Conservation (phyloP, 345 rosid species). For the Gossypium turneri region DNA sequence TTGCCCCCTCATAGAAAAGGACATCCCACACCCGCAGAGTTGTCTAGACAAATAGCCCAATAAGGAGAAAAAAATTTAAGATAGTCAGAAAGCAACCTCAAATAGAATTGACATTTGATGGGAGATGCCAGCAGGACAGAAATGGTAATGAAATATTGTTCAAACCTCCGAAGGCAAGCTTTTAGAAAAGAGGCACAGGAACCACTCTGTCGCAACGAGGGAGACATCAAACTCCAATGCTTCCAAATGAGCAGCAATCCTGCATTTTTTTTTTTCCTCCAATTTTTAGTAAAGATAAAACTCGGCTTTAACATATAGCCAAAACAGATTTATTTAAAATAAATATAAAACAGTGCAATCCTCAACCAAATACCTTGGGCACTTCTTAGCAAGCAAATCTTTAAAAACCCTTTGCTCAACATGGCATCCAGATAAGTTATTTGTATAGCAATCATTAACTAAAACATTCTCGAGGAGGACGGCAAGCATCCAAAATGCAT, state of each 20-base stretch:
- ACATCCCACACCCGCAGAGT: conserved; percentile 98
- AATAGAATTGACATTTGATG: background rate
- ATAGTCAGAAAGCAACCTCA: conserved; percentile 6
- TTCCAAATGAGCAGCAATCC: conserved; percentile 91
- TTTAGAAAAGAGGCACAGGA: conserved; percentile 95
- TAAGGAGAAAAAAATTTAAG: background rate
- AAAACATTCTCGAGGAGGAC: conserved; percentile 90
- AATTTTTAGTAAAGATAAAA: conserved; percentile 5
- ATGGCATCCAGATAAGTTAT: conserved; percentile 94
- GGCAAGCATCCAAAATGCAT: conserved; percentile 98
- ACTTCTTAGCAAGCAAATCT: conserved; percentile 79
- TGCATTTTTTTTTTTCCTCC: conserved; percentile 28
- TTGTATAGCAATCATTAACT: conserved; percentile 93
- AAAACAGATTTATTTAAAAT: background rate
- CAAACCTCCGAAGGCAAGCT: conserved; percentile 98
- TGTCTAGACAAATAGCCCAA: conserved; percentile 52
- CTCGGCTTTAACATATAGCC: background rate
- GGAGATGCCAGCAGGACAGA: background rate
- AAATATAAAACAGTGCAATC: background rate
- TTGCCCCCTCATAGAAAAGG: conserved; percentile 95
- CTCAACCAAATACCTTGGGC: conserved; percentile 59
- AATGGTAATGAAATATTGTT: background rate
- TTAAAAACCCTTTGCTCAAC: conserved; percentile 97
- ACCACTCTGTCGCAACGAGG: conserved; percentile 99
- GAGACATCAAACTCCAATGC: conserved; percentile 92